Evolutionary conservation across 306 rosid species (phyloP).

Genomic region (Inga laurina): DNA sequence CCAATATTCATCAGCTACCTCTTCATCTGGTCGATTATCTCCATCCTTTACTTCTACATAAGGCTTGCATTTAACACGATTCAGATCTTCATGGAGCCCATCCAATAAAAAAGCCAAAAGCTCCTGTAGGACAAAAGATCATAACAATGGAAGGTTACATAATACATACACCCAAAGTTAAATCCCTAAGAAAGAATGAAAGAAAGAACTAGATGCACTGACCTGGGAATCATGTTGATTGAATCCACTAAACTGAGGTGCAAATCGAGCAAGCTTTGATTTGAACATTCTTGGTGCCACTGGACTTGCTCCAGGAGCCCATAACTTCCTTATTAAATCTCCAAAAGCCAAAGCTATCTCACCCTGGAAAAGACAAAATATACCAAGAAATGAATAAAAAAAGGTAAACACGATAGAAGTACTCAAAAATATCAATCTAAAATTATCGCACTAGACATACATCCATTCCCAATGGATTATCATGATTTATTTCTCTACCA

Average conservation of each 20-base stretch:
- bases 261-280: slow-evolving; percentile 93
- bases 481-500: slow-evolving; percentile 84
- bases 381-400: slow-evolving; percentile 18
- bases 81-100: slow-evolving; percentile 98
- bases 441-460: slow-evolving; percentile 51
- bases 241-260: slow-evolving; percentile 98
- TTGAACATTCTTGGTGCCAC: slow-evolving; percentile 87
- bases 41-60: slow-evolving; percentile 90
- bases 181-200: slow-evolving; percentile 23
- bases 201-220: slow-evolving; percentile 48
- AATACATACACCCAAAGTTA: slow-evolving; percentile 27
- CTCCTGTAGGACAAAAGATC: slow-evolving; percentile 56
- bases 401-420: slow-evolving; percentile 6
- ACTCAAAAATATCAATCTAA: slow-evolving; percentile 24
- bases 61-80: slow-evolving; percentile 97
- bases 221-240: slow-evolving; percentile 99
- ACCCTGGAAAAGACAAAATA: slow-evolving; percentile 62
- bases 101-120: slow-evolving; percentile 97
- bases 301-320: slow-evolving; percentile 97
- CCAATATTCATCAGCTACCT: slow-evolving; percentile 97
- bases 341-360: slow-evolving; percentile 98
- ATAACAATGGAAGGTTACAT: slow-evolving; percentile 26
- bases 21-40: slow-evolving; percentile 76
- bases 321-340: slow-evolving; percentile 89
- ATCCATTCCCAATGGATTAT: slow-evolving; percentile 94